Conservation (phyloP, 345 rosid species). For the Eucalyptus rudis region DNA sequence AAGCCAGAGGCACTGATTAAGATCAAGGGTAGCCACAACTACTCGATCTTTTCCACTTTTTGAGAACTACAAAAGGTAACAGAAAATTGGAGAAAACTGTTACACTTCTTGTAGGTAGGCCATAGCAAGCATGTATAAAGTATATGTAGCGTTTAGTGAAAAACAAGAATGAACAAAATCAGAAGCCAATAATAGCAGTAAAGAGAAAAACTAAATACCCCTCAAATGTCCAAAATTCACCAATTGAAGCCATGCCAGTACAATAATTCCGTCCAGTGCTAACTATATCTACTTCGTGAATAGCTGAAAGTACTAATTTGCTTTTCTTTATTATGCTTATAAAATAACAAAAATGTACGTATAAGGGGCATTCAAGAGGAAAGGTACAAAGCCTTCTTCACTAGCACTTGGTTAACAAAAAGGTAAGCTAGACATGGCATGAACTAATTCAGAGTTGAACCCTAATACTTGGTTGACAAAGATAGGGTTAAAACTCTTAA, state of each 20-base stretch:
- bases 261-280: not conserved
- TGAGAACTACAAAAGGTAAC: constrained; percentile 27
- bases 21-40: constrained; percentile 83
- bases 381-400: not conserved
- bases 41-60: constrained; percentile 65
- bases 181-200: not conserved
- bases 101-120: not conserved
- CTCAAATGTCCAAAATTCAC: not conserved
- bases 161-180: not conserved
- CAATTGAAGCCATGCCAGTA: not conserved
- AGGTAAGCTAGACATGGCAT: not conserved
- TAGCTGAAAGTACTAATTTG: not conserved
- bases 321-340: not conserved
- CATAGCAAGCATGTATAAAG: not conserved
- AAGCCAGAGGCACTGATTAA: constrained; percentile 74
- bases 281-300: not conserved
- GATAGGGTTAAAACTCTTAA: not conserved
- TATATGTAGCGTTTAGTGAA: not conserved
- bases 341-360: not conserved
- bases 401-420: not conserved
- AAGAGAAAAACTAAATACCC: not conserved
- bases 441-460: not conserved
- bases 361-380: not conserved
- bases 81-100: not conserved
- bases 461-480: not conserved